A percentile compares a stretch with the other conserved stretches of the same genome.
Evolutionary conservation across 2,329 filamentous ascomycete species (phyloP).

Genomic region (Pezicula radicicola): DNA sequence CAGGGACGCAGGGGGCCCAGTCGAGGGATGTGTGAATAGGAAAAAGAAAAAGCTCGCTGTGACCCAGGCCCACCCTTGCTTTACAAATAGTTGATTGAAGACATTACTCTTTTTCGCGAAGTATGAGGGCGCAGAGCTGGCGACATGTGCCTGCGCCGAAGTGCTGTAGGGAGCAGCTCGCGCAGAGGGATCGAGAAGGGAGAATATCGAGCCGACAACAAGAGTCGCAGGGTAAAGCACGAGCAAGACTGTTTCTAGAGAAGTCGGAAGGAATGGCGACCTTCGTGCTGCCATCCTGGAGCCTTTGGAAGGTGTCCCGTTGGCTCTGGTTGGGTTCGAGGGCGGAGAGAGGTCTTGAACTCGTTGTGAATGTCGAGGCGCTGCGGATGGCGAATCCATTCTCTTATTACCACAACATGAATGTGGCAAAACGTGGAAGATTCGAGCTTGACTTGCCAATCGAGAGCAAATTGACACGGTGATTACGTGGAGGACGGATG

Average conservation of each 20-base stretch:
- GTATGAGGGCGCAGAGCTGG: slow-evolving; percentile 68
- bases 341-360: slow-evolving; percentile 18
- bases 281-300: slow-evolving; percentile 16
- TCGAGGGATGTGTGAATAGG: slow-evolving; percentile 62
- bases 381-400: slow-evolving; percentile 25
- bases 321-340: slow-evolving; percentile 6
- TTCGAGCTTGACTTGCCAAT: slow-evolving; percentile 4
- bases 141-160: slow-evolving; percentile 59
- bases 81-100: slow-evolving; percentile 92
- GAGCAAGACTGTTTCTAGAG: slow-evolving; percentile 63
- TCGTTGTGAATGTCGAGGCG: slow-evolving; percentile 24
- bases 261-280: slow-evolving; percentile 65
- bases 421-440: slow-evolving; percentile 1
- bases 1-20: slow-evolving; percentile 37
- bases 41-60: slow-evolving; percentile 72
- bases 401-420: slow-evolving; percentile 19
- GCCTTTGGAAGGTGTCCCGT: slow-evolving; percentile 3
- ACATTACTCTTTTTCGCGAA: slow-evolving; percentile 93
- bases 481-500: slow-evolving; percentile 15
- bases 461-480: slow-evolving; percentile 5
- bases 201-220: slow-evolving; percentile 78
- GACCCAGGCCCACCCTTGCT: slow-evolving; percentile 92
- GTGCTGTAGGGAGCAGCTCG: slow-evolving; percentile 62
- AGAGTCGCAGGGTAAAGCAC: slow-evolving; percentile 74
- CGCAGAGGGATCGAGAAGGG: slow-evolving; percentile 69